phyloP scores from a whole-genome alignment of 2,329 filamentous ascomycete species.

The Aureobasidium mangrovei region DNA sequence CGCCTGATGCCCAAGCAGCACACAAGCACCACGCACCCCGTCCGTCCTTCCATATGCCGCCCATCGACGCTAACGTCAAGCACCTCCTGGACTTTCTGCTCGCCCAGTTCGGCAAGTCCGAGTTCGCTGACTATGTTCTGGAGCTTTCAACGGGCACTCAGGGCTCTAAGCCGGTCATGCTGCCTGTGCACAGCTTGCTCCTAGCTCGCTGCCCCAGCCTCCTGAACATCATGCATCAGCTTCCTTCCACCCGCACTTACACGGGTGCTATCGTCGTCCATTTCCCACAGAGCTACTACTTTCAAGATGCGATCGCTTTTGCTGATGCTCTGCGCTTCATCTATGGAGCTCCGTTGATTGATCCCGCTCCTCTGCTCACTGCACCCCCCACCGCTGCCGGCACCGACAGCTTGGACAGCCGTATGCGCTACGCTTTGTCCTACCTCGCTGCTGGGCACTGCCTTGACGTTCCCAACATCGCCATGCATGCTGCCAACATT shows the following conservation, averaged over 20 bases:
- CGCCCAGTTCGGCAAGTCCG: conserved; percentile 12
- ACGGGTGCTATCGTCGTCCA: background rate
- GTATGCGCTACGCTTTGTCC: conserved; percentile 37
- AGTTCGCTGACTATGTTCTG: conserved; percentile 17
- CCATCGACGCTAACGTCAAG: background rate
- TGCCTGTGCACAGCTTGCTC: conserved; percentile 15
- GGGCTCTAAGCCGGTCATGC: background rate
- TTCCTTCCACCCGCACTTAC: background rate
- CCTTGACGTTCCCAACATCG: conserved; percentile 38
- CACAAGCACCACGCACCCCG: conserved; percentile 19
- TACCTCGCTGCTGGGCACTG: conserved; percentile 54
- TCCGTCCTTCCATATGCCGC: conserved; percentile 22
- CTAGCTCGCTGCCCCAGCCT: conserved; percentile 14
- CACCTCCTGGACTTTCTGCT: conserved; percentile 14
- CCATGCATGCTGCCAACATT: conserved; percentile 43
- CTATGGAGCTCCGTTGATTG: conserved; percentile 12
- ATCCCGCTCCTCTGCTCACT: conserved; percentile 2
- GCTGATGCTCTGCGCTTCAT: conserved; percentile 15
- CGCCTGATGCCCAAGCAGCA: background rate
- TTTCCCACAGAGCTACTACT: conserved; percentile 6
- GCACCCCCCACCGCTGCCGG: background rate
- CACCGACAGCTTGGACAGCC: background rate
- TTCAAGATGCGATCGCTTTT: conserved; percentile 10
- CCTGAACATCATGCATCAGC: conserved; percentile 4
- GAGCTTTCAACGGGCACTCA: conserved; percentile 7